Evolutionary conservation across 306 rosid genomes (phyloP), one percentile per base, ranked within the genome.

Genomic region (Astragalus glycyphyllos): DNA sequence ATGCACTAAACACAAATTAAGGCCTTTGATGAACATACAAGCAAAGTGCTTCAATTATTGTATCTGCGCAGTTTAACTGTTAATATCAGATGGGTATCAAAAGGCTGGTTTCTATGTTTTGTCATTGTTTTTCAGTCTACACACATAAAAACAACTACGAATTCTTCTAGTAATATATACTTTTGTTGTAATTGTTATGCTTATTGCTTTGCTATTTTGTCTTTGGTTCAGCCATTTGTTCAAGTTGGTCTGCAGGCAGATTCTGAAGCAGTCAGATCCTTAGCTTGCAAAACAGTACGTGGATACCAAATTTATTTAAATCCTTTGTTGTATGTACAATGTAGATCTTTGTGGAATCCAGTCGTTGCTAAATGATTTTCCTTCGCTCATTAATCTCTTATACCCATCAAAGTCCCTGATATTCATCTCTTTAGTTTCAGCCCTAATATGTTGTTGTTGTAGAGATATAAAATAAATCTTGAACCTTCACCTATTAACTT

Each of bases 211-310:
- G 49, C 35, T 59, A 32, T 58, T 66, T 32, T 63, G 47, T 20
- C 65, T 14, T 76, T 75, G 55, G 50, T 81, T 69, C 95, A 94
- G 98, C 62, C 83, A 63, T 94, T 94, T 80, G 80, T 94, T 71
- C 95, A 81, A 81, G 89, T 89, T 75, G 98, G 97, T 62, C 87
- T 94, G 78, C 84, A 56, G 68, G 91, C 97, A 71, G 89, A 90
- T 73, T 89, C 97, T 75, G 96, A 83, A 50, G 74, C 75, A 67
- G 92, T 94, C 82, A 87, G 84, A 82, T 80, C 86, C 69, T 81
- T 94, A 71, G 88, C 92, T 20, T 94, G 98, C 84, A 90, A 86
- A 82, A 87, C 91, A 80, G 98, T 94, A 80, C 1, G 94, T 74
- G 40, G 8, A 31, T 44, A 6, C 63, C 75, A 41, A 53, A 60